Evolutionary conservation across 345 rosid species (phyloP), one percentile per base, ranked within the genome.

Genomic region (Orychophragmus violaceus): DNA sequence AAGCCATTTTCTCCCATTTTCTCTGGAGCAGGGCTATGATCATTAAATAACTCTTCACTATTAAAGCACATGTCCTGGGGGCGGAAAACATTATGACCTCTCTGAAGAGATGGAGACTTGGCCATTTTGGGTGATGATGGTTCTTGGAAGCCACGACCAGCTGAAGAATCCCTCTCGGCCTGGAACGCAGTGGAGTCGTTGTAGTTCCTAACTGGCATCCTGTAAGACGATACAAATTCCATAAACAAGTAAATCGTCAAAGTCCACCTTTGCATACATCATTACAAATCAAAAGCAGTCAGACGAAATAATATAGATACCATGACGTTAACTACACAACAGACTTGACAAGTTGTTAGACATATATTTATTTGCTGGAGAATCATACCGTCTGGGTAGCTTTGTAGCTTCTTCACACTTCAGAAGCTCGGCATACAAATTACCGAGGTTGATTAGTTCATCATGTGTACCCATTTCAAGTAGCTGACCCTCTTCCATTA

Each of bases 381-480:
- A 66, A 37, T 46, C 69, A 73, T 90, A 94, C 99, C 99, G 86
- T 83, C 89, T 87, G 21, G 97, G 99, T 69, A 94, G 96, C 84
- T 94, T 94, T 35, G 99, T 82, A 13, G 99, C 99, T 81, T 94
- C 99, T 80, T 94, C 99, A 79, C 96, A 88, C 74, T 87, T 94
- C 16, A 94, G 88, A 79, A 94, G 97, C 77, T 94, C 99, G 7
- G 97, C 95, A 71, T 94, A 94, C 73, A 94, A 82, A 49, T 92
- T 92, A 77, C 83, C 89, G 72, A 80, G 76, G 78, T 76, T 80
- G 62, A 85, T 73, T 60, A 94, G 63, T 80, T 94, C 99, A 70
- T 94, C 97, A 72, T 94, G 99, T 27, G 99, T 94, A 29, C 99
- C 99, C 91, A 94, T 90, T 78, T 94, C 99, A 81, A 94, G 90